Evolutionary conservation across 352 stramenopile species (phyloP).

Genomic region (Thalassiosira hispida): DNA sequence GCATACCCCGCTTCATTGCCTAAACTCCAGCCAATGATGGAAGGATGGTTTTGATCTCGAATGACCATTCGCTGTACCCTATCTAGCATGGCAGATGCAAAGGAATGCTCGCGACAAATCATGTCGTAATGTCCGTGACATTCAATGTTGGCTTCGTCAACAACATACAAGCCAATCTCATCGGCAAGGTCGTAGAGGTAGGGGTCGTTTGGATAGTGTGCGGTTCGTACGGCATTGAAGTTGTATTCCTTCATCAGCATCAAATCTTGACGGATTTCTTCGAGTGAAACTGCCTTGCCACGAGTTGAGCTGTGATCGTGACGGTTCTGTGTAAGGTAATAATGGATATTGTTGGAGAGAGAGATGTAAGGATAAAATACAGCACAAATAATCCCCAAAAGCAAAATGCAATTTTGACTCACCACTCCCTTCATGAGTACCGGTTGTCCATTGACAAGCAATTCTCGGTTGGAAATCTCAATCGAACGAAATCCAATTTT

Average conservation of each 20-base stretch:
- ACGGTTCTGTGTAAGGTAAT: slow-evolving; percentile 69
- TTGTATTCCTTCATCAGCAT: slow-evolving; percentile 87
- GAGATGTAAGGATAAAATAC: not conserved
- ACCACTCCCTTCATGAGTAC: slow-evolving; percentile 86
- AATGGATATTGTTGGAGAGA: not conserved
- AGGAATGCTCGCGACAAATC: slow-evolving; percentile 73
- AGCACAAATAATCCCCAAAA: not conserved
- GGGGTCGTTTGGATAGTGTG: slow-evolving; percentile 88
- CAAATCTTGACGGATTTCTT: slow-evolving; percentile 85
- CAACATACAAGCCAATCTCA: slow-evolving; percentile 88
- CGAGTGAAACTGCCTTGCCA: slow-evolving; percentile 85
- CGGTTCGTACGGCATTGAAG: slow-evolving; percentile 89
- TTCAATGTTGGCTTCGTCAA: slow-evolving; percentile 91
- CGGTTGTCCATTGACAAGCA: slow-evolving; percentile 84
- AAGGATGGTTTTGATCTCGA: slow-evolving; percentile 82
- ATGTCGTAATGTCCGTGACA: slow-evolving; percentile 89
- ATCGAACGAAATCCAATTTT: slow-evolving; percentile 87
- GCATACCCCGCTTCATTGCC: slow-evolving; percentile 84
- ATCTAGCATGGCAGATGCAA: slow-evolving; percentile 64
- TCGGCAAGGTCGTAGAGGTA: slow-evolving; percentile 88
- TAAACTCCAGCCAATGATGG: slow-evolving; percentile 82
- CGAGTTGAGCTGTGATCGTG: slow-evolving; percentile 87
- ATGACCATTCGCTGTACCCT: slow-evolving; percentile 76
- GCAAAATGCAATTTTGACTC: not conserved
- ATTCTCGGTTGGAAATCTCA: slow-evolving; percentile 61